Conservation (phyloP, 345 rosid species). For the Syzygium aromaticum region DNA sequence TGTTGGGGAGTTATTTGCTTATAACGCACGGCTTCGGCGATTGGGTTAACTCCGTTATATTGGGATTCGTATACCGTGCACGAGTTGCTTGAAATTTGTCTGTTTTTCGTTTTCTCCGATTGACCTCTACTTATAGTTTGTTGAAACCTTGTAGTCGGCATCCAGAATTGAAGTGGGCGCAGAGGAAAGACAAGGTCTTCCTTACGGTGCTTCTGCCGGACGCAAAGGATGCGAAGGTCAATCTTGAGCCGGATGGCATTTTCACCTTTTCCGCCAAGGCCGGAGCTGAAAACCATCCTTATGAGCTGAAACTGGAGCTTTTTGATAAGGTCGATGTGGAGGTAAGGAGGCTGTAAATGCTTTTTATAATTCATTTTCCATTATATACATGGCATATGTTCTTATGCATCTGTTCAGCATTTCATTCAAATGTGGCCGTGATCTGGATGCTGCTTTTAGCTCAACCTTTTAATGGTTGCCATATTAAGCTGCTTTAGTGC, state of each 20-base stretch:
- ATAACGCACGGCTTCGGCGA: neutral
- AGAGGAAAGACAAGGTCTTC: conserved; percentile 63
- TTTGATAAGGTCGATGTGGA: conserved; percentile 75
- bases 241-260: conserved; percentile 70
- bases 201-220: conserved; percentile 63
- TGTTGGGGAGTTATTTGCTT: neutral
- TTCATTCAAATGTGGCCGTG: neutral
- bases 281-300: conserved; percentile 46
- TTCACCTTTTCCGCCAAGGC: conserved; percentile 67
- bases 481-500: neutral
- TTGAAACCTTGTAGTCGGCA: conserved; percentile 42
- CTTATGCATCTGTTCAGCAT: neutral
- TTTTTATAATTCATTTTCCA: neutral
- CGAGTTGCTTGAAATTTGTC: neutral
- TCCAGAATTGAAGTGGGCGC: conserved; percentile 90
- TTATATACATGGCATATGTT: neutral
- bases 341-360: conserved; percentile 23
- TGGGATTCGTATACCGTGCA: neutral
- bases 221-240: conserved; percentile 64
- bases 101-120: neutral
- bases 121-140: neutral
- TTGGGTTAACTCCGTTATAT: neutral
- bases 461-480: neutral
- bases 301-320: conserved; percentile 74
- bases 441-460: neutral